Evolutionary conservation across 768 basidiomycete genomes (phyloP), one percentile per base, ranked within the genome.

Genomic region (Mycena pura): DNA sequence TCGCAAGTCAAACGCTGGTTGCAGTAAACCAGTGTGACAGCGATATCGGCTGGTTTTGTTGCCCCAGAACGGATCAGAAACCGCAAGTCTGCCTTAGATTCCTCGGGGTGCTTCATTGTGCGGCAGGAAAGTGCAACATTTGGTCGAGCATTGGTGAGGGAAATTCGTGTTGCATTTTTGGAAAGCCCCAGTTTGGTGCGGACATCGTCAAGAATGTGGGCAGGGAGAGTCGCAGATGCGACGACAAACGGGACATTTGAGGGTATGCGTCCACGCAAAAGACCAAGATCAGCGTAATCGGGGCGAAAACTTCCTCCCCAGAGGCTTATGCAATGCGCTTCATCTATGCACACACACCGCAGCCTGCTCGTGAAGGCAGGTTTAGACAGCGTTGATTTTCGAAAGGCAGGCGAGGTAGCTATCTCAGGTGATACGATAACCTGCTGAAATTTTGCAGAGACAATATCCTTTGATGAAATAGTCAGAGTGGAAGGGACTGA

Each of bases 41-140:
- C 60, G 17, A 73, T 68, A 29, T 73, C 65, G 1, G 52, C 55
- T 5, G 56, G 21, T 6, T 32, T 25, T 0, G 34, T 31, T 1
- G 70, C 67, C 25, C 46, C 39, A 5, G 27, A 13, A 14, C 57
- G 69, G 43, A 73, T 70, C 1, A 70, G 43, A 41, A 71, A 71
- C 0, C 70, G 64, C 5, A 72, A 43, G 54, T 72, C 69, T 2
- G 65, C 69, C 27, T 65, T 68, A 64, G 66, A 53, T 38, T 40
- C 36, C 22, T 60, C 59, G 1, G 43, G 43, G 32, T 38, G 29
- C 25, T 67, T 38, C 68, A 72, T 69, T 17, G 27, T 39, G 25
- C 68, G 67, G 14, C 59, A 50, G 5, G 71, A 72, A 3, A 74
- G 64, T 6, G 71, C 70, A 53, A 74, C 53, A 63, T 74, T 74